A percentile compares a stretch with the other conserved stretches of the same genome.
These are phyloP conservation scores for Pelargonium australe DNA, from an alignment of 441 rosid genomes.

Conservation along the genomic window DNA sequence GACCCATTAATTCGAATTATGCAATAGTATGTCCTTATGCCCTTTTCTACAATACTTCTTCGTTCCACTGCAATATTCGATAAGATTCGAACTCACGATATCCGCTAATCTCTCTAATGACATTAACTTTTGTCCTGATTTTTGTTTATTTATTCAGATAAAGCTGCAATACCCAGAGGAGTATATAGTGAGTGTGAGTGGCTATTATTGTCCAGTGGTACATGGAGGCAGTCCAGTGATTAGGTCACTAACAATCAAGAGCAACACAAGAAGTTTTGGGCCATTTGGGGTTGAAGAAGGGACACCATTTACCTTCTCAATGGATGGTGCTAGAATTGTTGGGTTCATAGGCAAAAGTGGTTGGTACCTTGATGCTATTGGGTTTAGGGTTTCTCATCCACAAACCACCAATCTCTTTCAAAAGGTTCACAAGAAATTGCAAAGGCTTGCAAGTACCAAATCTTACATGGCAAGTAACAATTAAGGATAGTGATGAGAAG, in stretches of 20 bases:
- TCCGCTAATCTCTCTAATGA: no score
- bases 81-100: no score
- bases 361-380: conserved; percentile 66
- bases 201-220: conserved; percentile 50
- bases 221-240: conserved; percentile 51
- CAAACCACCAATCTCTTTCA: conserved; percentile 41
- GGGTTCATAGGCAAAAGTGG: conserved; percentile 68
- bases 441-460: conserved; percentile 27
- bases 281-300: conserved; percentile 69
- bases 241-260: conserved; percentile 58
- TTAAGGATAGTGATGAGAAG: no score
- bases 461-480: no score
- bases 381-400: conserved; percentile 43
- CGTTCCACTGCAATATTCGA: no score
- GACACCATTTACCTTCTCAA: conserved; percentile 51
- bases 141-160: conserved; percentile 31
- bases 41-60: no score
- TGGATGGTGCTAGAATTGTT: conserved; percentile 47
- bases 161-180: conserved; percentile 77
- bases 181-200: conserved; percentile 46
- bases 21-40: no score
- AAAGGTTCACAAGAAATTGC: conserved; percentile 41
- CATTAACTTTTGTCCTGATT: no score
- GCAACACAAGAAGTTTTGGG: conserved; percentile 52
- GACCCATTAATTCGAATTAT: no score